Evolutionary conservation across 2,329 filamentous ascomycete genomes (phyloP), one percentile per base, ranked within the genome.

Genomic region (Graphium sp.): DNA sequence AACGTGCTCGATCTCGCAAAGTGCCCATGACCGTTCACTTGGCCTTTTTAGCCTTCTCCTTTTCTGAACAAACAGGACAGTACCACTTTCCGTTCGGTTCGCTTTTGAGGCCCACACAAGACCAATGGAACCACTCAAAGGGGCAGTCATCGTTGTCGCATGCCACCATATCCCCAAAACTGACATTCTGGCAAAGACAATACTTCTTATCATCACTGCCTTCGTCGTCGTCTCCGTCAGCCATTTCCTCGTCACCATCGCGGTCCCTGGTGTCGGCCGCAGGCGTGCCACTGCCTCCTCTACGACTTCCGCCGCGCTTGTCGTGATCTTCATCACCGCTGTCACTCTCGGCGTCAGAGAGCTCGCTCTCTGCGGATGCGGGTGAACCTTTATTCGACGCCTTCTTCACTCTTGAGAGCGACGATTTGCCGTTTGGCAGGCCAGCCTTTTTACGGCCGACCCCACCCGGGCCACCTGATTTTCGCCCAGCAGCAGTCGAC

Each of bases 61-160:
- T 62, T 36, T 66, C 60, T 11, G 58, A 60, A 37, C 73, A 78
- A 5, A 62, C 55, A 3, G 73, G 71, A 39, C 73, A 78, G 44
- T 66, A 76, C 73, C 73, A 78, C 15, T 61, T 72, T 18, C 73
- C 73, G 32, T 66, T 67, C 6, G 73, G 73, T 45, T 76, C 72
- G 40, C 65, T 74, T 49, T 73, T 75, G 18, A 78, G 58, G 13
- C 71, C 69, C 28, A 78, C 73, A 41, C 73, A 78, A 24, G 60
- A 72, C 77, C 80, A 89, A 53, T 89, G 81, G 49, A 89, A 89
- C 81, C 81, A 89, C 53, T 89, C 80, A 44, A 70, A 80, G 26
- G 74, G 72, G 50, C 81, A 89, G 38, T 74, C 65, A 33, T 78
- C 72, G 48, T 87, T 87, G 56, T 89, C 81, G 55, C 81, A 89